These are phyloP conservation scores for Colletotrichum liriopes DNA, from an alignment of 2,329 filamentous ascomycete species.

Conservation along the genomic window DNA sequence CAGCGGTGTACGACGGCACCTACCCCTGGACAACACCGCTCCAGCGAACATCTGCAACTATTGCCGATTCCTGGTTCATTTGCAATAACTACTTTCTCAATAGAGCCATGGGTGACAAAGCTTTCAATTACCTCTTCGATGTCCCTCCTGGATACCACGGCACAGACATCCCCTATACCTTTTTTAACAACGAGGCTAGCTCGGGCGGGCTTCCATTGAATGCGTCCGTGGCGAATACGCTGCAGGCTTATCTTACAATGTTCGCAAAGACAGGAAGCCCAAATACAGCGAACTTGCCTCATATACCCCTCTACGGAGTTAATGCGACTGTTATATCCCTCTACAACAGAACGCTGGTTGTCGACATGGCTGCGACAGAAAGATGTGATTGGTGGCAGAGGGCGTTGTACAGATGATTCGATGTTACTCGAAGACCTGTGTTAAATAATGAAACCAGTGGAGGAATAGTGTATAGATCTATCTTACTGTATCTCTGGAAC, in stretches of 20 bases:
- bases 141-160: background rate
- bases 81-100: background rate
- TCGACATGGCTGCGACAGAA: constrained; percentile 43
- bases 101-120: background rate
- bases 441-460: too few species aligned
- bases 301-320: constrained; percentile 34
- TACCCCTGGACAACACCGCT: constrained; percentile 48
- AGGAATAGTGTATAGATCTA: too few species aligned
- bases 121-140: background rate
- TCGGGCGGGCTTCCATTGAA: background rate
- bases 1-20: constrained; percentile 44
- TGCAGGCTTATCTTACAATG: constrained; percentile 53
- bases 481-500: too few species aligned
- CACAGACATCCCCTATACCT: background rate
- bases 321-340: constrained; percentile 25
- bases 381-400: constrained; percentile 50
- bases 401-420: background rate
- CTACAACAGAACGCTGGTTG: constrained; percentile 18
- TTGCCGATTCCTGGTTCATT: background rate
- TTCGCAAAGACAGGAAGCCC: constrained; percentile 51
- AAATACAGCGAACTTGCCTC: constrained; percentile 31
- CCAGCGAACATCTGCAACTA: constrained; percentile 47
- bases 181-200: background rate
- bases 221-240: constrained; percentile 44
- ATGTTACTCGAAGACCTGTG: background rate